Evolutionary conservation across 2,329 filamentous ascomycete species (phyloP).

Genomic region (Monascus ruber): DNA sequence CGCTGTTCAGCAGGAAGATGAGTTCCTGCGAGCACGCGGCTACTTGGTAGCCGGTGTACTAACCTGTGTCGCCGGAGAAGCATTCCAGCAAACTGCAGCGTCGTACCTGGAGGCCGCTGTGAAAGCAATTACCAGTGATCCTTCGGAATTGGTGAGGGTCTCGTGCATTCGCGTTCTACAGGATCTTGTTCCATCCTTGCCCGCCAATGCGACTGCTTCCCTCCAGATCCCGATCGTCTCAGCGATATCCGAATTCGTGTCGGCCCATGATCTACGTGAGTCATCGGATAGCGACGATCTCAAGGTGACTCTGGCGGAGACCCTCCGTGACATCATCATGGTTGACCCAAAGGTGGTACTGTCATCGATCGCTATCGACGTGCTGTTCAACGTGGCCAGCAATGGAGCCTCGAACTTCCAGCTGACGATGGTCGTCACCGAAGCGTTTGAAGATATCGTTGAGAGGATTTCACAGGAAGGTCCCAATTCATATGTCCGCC

Average conservation of each 20-base stretch:
- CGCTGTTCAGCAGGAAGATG: constrained; percentile 58
- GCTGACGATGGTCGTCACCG: constrained; percentile 72
- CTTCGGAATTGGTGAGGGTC: constrained; percentile 81
- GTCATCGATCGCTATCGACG: constrained; percentile 57
- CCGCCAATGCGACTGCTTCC: constrained; percentile 38
- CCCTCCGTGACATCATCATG: constrained; percentile 69
- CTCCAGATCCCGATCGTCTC: constrained; percentile 51
- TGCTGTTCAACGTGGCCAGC: constrained; percentile 82
- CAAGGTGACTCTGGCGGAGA: constrained; percentile 78
- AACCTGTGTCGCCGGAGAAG: constrained; percentile 53
- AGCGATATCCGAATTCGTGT: constrained; percentile 60
- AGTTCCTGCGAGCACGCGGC: constrained; percentile 73
- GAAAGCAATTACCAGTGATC: constrained; percentile 61
- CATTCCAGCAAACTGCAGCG: constrained; percentile 32
- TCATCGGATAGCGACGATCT: constrained; percentile 84
- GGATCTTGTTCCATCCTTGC: constrained; percentile 47
- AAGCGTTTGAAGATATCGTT: constrained; percentile 85
- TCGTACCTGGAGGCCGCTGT: constrained; percentile 49
- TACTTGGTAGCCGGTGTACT: constrained; percentile 77
- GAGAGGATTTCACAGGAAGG: constrained; percentile 53
- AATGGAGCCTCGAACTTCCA: constrained; percentile 86
- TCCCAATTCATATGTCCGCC: constrained; percentile 57
- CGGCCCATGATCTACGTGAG: constrained; percentile 68
- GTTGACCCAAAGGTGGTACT: constrained; percentile 67
- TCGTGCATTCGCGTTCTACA: constrained; percentile 82